These are phyloP conservation scores for Funneliformis caledonium DNA, from an alignment of 371 early-diverging fungal genomes.

Conservation along the genomic window DNA sequence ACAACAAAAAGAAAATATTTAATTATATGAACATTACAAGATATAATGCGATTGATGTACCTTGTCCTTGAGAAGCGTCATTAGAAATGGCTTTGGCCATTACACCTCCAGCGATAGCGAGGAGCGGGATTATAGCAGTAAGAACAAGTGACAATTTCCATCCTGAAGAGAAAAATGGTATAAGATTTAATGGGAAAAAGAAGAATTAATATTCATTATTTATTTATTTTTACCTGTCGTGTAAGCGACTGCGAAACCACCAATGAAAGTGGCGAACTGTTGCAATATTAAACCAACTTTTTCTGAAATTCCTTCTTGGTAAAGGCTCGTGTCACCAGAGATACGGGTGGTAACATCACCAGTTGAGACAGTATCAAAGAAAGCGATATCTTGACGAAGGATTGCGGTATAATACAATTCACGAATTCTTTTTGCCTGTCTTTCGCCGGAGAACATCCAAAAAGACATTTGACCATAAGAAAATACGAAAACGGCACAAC, in stretches of 20 bases:
- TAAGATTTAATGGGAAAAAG: background rate
- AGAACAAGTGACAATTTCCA: conserved; percentile 91
- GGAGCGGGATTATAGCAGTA: conserved; percentile 37
- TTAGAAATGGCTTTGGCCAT: conserved; percentile 58
- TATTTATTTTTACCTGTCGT: conserved; percentile 43
- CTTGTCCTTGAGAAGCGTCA: conserved; percentile 45
- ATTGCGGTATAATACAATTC: conserved; percentile 14
- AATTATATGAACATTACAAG: background rate
- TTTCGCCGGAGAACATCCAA: conserved; percentile 61
- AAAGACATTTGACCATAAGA: conserved; percentile 47
- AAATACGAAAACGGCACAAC: conserved; percentile 57
- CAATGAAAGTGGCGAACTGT: conserved; percentile 73
- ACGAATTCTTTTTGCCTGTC: conserved; percentile 49
- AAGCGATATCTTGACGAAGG: conserved; percentile 50
- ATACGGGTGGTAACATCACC: conserved; percentile 32
- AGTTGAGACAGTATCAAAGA: conserved; percentile 47
- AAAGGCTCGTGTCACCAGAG: conserved; percentile 52
- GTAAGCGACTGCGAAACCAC: conserved; percentile 90
- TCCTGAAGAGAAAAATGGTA: conserved; percentile 54
- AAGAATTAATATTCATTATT: background rate
- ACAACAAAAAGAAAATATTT: background rate
- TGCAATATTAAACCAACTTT: conserved; percentile 80
- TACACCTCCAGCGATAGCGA: conserved; percentile 53
- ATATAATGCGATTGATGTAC: background rate
- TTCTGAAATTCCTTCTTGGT: conserved; percentile 88